phyloP scores from a whole-genome alignment of 352 stramenopile species.

The Phytopythium ostracodes region DNA sequence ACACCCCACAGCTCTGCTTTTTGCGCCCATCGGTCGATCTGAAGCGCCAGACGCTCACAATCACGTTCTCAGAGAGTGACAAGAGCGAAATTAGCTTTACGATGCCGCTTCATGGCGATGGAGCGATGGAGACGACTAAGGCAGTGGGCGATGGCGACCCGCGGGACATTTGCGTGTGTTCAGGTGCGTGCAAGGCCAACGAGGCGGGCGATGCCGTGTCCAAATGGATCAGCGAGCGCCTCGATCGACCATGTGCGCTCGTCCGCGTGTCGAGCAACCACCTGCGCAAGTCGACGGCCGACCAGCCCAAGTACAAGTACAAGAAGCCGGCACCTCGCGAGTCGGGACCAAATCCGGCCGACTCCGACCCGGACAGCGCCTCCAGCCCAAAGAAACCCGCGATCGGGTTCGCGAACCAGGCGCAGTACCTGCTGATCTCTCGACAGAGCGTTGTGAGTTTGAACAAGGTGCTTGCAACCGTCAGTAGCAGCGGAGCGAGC shows the following conservation, averaged over 20 bases:
- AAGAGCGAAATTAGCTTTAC: conserved; percentile 16
- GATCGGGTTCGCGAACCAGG: conserved; percentile 77
- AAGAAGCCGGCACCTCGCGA: neutral
- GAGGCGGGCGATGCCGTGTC: conserved; percentile 48
- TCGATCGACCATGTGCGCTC: conserved; percentile 60
- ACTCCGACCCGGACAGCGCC: conserved; percentile 1
- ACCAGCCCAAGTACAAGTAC: conserved; percentile 8
- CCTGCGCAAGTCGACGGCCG: conserved; percentile 25
- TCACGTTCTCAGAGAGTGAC: conserved; percentile 20
- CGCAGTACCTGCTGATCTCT: conserved; percentile 65
- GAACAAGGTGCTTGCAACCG: conserved; percentile 33
- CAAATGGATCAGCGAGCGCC: conserved; percentile 57
- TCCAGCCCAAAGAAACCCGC: conserved; percentile 12
- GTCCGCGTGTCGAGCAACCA: conserved; percentile 57
- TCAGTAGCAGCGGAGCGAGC: conserved; percentile 10
- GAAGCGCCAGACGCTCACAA: conserved; percentile 43
- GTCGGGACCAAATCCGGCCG: conserved; percentile 1
- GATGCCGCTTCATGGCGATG: conserved; percentile 33
- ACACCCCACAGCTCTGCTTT: conserved; percentile 51
- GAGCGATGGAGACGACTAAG: conserved; percentile 15
- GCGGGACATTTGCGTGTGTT: conserved; percentile 53
- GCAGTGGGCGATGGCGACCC: conserved; percentile 11
- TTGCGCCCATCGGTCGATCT: conserved; percentile 64
- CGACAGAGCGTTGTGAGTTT: conserved; percentile 48
- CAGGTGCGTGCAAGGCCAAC: conserved; percentile 40